A percentile compares a stretch with the other conserved stretches of the same genome.
phyloP scores from a whole-genome alignment of 345 rosid genomes.

The Citrus cavaleriei region DNA sequence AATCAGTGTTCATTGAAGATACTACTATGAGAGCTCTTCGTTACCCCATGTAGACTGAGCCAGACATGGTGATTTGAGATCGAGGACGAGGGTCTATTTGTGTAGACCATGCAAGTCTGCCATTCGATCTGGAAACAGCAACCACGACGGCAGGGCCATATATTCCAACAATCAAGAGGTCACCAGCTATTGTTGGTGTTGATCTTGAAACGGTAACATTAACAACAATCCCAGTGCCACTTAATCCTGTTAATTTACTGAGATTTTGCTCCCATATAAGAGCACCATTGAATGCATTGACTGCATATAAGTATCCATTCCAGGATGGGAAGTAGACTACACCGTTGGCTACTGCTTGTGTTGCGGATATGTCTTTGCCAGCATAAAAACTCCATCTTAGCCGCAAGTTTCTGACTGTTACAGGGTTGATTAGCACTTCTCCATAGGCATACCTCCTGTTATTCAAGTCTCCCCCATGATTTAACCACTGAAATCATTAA shows the following conservation, averaged over 20 bases:
- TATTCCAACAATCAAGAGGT: slow-evolving; percentile 32
- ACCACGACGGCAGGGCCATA: slow-evolving; percentile 45
- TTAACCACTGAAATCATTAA: slow-evolving; percentile 35
- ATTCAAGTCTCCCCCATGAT: slow-evolving; percentile 34
- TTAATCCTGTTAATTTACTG: slow-evolving; percentile 32
- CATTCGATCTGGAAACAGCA: slow-evolving; percentile 28
- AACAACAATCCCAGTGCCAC: slow-evolving; percentile 13
- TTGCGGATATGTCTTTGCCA: slow-evolving; percentile 45
- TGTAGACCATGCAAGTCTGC: slow-evolving; percentile 38
- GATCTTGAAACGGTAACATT: slow-evolving; percentile 38
- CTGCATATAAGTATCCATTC: slow-evolving; percentile 52
- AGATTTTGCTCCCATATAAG: slow-evolving; percentile 49
- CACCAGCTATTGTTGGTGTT: slow-evolving; percentile 39
- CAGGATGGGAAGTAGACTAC: slow-evolving; percentile 48
- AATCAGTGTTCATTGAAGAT: no score
- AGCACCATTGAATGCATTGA: slow-evolving; percentile 38
- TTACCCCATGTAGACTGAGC: slow-evolving; percentile 36
- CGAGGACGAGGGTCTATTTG: slow-evolving; percentile 31
- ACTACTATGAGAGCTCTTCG: neutral
- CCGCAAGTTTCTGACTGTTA: slow-evolving; percentile 18
- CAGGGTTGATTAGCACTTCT: slow-evolving; percentile 21
- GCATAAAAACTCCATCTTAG: slow-evolving; percentile 43
- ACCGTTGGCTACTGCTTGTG: slow-evolving; percentile 39
- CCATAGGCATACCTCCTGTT: slow-evolving; percentile 31
- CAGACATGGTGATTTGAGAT: slow-evolving; percentile 36